Conservation (phyloP, 2,329 filamentous ascomycete species). For the Venturia effusa region DNA sequence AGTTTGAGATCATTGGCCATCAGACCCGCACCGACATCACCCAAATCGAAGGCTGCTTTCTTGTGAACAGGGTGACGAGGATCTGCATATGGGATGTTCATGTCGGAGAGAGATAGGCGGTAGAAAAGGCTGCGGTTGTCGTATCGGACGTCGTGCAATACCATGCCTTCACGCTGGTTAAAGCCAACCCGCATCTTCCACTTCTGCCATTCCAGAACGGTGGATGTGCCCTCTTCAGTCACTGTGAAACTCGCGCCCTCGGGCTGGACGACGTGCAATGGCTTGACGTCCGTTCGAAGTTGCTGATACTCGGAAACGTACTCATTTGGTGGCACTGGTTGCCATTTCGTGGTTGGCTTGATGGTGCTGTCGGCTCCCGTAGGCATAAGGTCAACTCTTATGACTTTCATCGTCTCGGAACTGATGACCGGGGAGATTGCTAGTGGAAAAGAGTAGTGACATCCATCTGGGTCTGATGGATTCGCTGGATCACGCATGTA, state of each 20-base stretch:
- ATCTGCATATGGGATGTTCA: conserved; percentile 54
- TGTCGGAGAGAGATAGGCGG: conserved; percentile 54
- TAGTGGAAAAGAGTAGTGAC: conserved; percentile 58
- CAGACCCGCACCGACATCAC: conserved; percentile 53
- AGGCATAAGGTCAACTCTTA: conserved; percentile 59
- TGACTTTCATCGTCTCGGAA: conserved; percentile 49
- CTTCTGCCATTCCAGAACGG: conserved; percentile 54
- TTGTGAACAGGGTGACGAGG: conserved; percentile 58
- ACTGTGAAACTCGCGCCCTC: conserved; percentile 53
- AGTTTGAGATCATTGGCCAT: conserved; percentile 60
- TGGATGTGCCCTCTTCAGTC: conserved; percentile 41
- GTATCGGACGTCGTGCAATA: conserved; percentile 53
- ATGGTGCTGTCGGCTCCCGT: conserved; percentile 53
- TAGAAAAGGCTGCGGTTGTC: conserved; percentile 56
- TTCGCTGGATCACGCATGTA: conserved; percentile 56
- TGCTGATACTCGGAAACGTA: conserved; percentile 54
- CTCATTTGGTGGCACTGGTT: conserved; percentile 50
- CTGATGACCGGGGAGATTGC: conserved; percentile 59
- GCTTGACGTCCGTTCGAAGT: conserved; percentile 51
- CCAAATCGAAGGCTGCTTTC: conserved; percentile 60
- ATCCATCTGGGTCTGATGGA: conserved; percentile 48
- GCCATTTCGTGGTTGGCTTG: conserved; percentile 45
- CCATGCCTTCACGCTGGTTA: conserved; percentile 59
- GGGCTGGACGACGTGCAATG: conserved; percentile 52
- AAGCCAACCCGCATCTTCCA: conserved; percentile 61